Evolutionary conservation across 2,329 filamentous ascomycete genomes (phyloP), one percentile per base, ranked within the genome.

Genomic region (Aspergillus luchuensis): DNA sequence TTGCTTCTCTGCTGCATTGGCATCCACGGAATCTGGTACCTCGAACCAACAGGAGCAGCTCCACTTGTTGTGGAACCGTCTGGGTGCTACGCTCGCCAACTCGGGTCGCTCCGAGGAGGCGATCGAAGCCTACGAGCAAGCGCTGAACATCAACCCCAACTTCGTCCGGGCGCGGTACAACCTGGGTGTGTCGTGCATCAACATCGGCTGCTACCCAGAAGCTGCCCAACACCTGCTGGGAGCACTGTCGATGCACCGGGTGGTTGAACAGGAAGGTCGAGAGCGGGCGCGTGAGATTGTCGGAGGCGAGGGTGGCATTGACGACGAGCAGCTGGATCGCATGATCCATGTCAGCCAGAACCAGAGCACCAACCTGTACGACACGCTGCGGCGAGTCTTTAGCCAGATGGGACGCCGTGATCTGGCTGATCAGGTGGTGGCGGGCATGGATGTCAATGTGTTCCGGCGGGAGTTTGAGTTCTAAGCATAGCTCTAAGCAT

Each of bases 131-230:
- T 99, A 99, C 78, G 92, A 96, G 71, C 92, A 94, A 73, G 95
- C 95, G 0, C 85, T 99, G 8, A 89, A 88, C 47, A 86, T 97
- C 62, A 90, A 93, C 59, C 91, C 94, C 57, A 99, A 99, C 80
- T 99, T 99, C 74, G 96, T 99, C 17, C 91, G 95, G 60, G 95
- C 95, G 2, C 86, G 95, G 48, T 99, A 99, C 81, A 99, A 99
- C 78, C 86, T 99, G 1, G 95, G 95, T 49, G 95, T 98, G 8
- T 91, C 88, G 61, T 98, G 95, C 77, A 98, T 99, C 77, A 98
- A 98, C 78, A 96, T 98, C 68, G 93, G 93, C 57, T 97, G 94
- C 78, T 93, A 92, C 75, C 89, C 91, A 15, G 91, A 98, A 79
- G 95, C 95, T 0, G 95, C 95, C 2, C 90, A 92, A 62, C 95